Evolutionary conservation across 495 filamentous ascomycete species (phyloP).

Genomic region (Aspergillus sclerotioniger): DNA sequence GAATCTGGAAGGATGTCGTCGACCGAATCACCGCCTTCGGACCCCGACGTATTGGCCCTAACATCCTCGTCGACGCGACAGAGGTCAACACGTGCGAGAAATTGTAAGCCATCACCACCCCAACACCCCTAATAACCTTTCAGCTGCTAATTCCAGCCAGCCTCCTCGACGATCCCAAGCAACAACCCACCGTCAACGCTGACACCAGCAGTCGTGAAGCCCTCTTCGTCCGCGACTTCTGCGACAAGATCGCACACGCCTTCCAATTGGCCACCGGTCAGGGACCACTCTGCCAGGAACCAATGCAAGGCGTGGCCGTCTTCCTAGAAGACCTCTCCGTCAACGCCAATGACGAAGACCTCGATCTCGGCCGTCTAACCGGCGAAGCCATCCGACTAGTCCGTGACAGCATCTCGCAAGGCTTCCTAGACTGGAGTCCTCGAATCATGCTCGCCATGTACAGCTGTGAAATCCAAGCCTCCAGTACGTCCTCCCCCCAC

Average conservation of each 20-base stretch:
- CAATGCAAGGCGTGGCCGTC: slow-evolving; percentile 88
- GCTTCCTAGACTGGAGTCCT: slow-evolving; percentile 94
- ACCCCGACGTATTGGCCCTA: slow-evolving; percentile 79
- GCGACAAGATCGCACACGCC: slow-evolving; percentile 85
- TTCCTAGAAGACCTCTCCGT: slow-evolving; percentile 80
- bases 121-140: neutral
- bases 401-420: slow-evolving; percentile 78
- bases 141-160: slow-evolving; percentile 24
- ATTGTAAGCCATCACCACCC: slow-evolving; percentile 56
- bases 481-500: slow-evolving; percentile 55
- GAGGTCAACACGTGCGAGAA: slow-evolving; percentile 67
- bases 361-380: slow-evolving; percentile 79
- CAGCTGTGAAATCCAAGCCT: slow-evolving; percentile 93
- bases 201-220: slow-evolving; percentile 44
- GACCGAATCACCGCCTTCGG: slow-evolving; percentile 88
- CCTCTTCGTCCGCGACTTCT: slow-evolving; percentile 69
- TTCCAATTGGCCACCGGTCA: slow-evolving; percentile 91
- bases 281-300: slow-evolving; percentile 90
- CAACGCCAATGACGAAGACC: slow-evolving; percentile 53
- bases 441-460: slow-evolving; percentile 97
- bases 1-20: slow-evolving; percentile 73
- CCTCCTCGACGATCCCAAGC: slow-evolving; percentile 39
- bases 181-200: slow-evolving; percentile 24
- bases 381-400: slow-evolving; percentile 88
- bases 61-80: slow-evolving; percentile 85